Percentiles rank a stretch among this genome's conserved stretches.
Evolutionary conservation across 805 yeast species (phyloP).

Genomic region (Nakazawaea wickerhamii): DNA sequence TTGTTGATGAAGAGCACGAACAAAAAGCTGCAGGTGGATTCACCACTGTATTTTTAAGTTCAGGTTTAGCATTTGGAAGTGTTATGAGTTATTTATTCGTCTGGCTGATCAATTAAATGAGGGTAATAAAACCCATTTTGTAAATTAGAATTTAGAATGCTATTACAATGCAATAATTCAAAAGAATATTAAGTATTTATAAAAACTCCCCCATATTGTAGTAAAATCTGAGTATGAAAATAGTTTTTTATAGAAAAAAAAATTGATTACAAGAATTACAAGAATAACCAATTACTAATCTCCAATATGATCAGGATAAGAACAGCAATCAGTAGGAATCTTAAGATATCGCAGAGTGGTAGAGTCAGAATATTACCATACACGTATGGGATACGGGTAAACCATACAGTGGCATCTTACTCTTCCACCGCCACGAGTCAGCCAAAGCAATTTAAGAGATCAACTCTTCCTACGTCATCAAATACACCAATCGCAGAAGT

Average conservation of each 20-base stretch:
- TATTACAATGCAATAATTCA: no score
- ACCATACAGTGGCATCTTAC: neutral
- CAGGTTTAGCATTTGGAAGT: constrained; percentile 79
- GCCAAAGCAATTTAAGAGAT: constrained; percentile 10
- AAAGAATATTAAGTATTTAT: no score
- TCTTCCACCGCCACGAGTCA: neutral
- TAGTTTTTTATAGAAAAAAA: no score
- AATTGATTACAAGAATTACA: no score
- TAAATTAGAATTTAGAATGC: no score
- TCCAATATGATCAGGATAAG: neutral
- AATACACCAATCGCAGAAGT: neutral
- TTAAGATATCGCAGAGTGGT: neutral
- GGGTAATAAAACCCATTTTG: no score
- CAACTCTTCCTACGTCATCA: constrained; percentile 7
- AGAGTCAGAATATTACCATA: neutral
- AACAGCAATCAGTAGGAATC: neutral
- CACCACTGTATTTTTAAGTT: constrained; percentile 70
- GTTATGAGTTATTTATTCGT: constrained; percentile 67
- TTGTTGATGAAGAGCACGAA: constrained; percentile 56
- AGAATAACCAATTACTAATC: neutral
- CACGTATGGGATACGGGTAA: neutral
- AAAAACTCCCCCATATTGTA: no score
- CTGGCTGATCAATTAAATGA: constrained; percentile 6
- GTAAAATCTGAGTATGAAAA: no score
- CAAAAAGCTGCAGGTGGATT: constrained; percentile 94